Base-by-base conservation (phyloP, 108 stramenopile genomes). In the Bacterosira constricta region DNA sequence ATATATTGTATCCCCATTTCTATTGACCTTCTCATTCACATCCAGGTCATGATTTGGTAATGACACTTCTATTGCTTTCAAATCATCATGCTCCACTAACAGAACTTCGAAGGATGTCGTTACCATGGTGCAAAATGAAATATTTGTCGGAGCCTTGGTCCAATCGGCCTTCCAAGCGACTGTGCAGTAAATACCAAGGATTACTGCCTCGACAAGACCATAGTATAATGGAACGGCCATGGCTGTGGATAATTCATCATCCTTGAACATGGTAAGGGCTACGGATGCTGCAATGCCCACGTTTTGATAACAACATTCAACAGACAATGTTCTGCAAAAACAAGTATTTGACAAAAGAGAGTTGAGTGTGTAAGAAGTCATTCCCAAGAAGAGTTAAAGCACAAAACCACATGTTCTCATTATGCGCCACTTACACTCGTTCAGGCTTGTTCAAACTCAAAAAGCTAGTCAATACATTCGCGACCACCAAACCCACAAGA, bases 271-370 rank as follows among this genome's bases (percentile, higher is more conserved):
- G 42, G 87, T 84, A 11, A 91, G 73, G 26, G 90, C 90, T 4
- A 94, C 89, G 52, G 86, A 86, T 15, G 90, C 90, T 47, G 89
- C 93, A 63, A 94, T 94, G 45, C 88, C 90, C 5, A 88, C 87
- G 60, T 94, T 94, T 79, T 91, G 93, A 63, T 94, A 94, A 61
- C 89, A 90, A 75, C 90, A 90, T 79, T 91, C 93, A 10, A 94
- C 84, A n/a, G 87, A 70, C 51, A 91, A 74, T 20, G 93, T 88
- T 10, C 78, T 79, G 13, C 27, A 34, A 49, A n/a, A n/a, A 11
- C 8, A 17, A 32, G 1, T 7, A 25, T 12, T 18, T 55, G 8
- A 10, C 45, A 68, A 34, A 9, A 59, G 3, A 38, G 37, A 6
- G 15, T 25, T 34, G 4, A 63, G 12, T 53, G 66, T 42, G 46